Conservation (phyloP, 345 rosid species). For the Kandelia obovata region DNA sequence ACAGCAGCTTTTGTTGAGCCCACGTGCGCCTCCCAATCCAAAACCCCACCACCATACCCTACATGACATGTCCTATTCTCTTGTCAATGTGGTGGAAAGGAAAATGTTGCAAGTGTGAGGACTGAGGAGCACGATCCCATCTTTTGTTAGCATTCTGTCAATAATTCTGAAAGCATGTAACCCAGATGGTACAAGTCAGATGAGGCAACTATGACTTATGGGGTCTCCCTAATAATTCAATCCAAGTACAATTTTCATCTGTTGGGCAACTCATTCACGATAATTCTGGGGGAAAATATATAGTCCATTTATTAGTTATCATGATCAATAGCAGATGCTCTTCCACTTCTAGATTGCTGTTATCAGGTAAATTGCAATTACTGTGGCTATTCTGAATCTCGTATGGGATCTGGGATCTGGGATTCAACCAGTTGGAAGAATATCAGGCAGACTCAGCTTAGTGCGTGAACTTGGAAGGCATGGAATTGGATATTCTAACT, state of each 20-base stretch:
- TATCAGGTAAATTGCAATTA: neutral
- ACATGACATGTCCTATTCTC: conserved; percentile 8
- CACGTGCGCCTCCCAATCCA: conserved; percentile 37
- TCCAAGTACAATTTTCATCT: too few relatives aligned
- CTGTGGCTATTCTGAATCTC: too few relatives aligned
- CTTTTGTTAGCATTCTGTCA: too few relatives aligned
- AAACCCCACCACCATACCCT: conserved; percentile 28
- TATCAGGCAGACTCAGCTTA: conserved; percentile 8
- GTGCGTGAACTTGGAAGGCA: neutral
- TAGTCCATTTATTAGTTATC: too few relatives aligned
- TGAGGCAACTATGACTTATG: too few relatives aligned
- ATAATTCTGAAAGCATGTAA: too few relatives aligned
- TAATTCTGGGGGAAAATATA: too few relatives aligned
- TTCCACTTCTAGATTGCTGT: neutral
- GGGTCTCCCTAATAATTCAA: too few relatives aligned
- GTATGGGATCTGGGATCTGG: neutral
- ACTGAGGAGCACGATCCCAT: too few relatives aligned
- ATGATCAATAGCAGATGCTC: too few relatives aligned
- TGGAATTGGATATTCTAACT: neutral
- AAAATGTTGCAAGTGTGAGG: neutral
- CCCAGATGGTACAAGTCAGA: too few relatives aligned
- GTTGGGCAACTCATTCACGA: too few relatives aligned
- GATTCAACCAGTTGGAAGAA: neutral
- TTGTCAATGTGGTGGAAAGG: neutral
- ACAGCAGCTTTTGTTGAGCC: conserved; percentile 31